Conservation (phyloP, 148 eudicot species). For the Diospyros kaki region DNA sequence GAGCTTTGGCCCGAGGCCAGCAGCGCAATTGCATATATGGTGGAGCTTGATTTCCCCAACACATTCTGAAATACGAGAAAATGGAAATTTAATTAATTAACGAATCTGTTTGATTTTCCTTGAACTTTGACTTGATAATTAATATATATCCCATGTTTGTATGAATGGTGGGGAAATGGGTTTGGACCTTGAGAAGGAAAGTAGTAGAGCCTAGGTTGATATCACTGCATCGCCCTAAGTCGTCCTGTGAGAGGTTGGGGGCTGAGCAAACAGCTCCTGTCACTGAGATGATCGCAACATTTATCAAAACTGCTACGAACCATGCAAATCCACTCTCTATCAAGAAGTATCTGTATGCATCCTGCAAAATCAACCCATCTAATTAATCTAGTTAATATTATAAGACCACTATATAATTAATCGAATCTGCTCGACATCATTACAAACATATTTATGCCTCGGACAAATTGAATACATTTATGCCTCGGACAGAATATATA, state of each 20-base stretch:
- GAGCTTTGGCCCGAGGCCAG: constrained; percentile 97
- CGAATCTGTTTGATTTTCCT: too few relatives aligned
- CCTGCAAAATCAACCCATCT: constrained; percentile 34
- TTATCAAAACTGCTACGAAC: constrained; percentile 72
- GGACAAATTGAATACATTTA: too few relatives aligned
- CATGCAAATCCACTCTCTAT: constrained; percentile 85
- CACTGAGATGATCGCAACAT: constrained; percentile 69
- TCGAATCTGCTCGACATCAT: too few relatives aligned
- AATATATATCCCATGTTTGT: constrained; percentile 67
- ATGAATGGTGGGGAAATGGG: constrained; percentile 20
- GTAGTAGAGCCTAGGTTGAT: constrained; percentile 71
- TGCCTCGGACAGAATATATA: too few relatives aligned
- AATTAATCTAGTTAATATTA: neutral
- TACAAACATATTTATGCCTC: constrained; percentile 32
- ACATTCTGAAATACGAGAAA: constrained; percentile 40
- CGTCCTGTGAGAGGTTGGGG: constrained; percentile 22
- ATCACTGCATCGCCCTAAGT: constrained; percentile 42
- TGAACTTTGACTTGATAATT: too few relatives aligned
- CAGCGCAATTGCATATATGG: constrained; percentile 68
- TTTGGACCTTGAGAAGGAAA: constrained; percentile 59
- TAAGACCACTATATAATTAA: constrained; percentile 31
- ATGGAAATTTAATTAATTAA: neutral
- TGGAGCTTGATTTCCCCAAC: constrained; percentile 61
- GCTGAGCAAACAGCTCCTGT: constrained; percentile 63
- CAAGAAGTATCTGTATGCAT: constrained; percentile 77